Conservation (phyloP, 768 basidiomycete species). For the Suillus cothurnatus region DNA sequence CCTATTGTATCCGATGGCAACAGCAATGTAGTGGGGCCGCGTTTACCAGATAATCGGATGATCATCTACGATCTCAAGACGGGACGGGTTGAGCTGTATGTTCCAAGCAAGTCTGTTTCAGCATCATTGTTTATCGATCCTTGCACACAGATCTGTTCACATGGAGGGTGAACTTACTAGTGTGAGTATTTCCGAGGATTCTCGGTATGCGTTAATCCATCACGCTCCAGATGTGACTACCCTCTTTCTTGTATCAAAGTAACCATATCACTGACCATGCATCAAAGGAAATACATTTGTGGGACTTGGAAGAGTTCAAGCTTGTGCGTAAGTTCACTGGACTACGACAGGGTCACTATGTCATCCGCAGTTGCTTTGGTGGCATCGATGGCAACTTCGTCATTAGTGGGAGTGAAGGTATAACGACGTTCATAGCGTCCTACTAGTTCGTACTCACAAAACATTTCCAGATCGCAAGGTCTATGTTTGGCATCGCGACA, state of each 20-base stretch:
- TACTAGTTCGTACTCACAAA: conserved; percentile 12
- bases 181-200: conserved; percentile 84
- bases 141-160: conserved; percentile 53
- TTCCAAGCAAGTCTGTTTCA: conserved; percentile 18
- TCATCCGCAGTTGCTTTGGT: conserved; percentile 94
- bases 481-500: conserved; percentile 94
- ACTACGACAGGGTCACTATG: conserved; percentile 79
- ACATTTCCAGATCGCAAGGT: conserved; percentile 76
- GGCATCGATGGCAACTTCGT: conserved; percentile 88
- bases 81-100: conserved; percentile 70
- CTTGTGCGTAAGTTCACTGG: conserved; percentile 83
- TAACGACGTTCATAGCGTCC: conserved; percentile 18
- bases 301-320: conserved; percentile 73
- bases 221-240: conserved; percentile 80
- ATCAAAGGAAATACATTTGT: conserved; percentile 83
- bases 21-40: conserved; percentile 31
- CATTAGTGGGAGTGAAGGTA: conserved; percentile 95
- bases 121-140: conserved; percentile 10
- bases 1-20: conserved; percentile 35
- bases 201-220: conserved; percentile 83
- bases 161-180: conserved; percentile 85
- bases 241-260: background rate
- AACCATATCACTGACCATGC: conserved; percentile 11
- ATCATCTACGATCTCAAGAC: conserved; percentile 77
- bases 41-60: conserved; percentile 58